phyloP scores from a whole-genome alignment of 805 yeast genomes.

The Cyberlindnera euphorbiae region DNA sequence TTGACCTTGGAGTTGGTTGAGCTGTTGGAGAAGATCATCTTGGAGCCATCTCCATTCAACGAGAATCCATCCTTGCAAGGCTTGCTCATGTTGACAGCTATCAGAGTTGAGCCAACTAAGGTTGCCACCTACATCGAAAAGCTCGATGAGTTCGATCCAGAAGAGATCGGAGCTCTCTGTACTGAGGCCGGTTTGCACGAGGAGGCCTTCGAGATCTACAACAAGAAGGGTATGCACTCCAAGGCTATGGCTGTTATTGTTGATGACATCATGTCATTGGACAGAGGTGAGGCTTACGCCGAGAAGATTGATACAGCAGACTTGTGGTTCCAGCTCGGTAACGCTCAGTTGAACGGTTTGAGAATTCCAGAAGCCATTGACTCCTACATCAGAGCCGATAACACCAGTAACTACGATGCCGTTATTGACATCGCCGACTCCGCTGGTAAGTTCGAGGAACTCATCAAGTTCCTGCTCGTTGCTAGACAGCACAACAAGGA shows the following conservation, averaged over 20 bases:
- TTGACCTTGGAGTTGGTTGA: slow-evolving; percentile 91
- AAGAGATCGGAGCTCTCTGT: slow-evolving; percentile 90
- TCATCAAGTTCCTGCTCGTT: slow-evolving; percentile 80
- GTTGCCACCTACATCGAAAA: slow-evolving; percentile 82
- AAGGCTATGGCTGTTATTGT: slow-evolving; percentile 88
- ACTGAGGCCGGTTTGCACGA: slow-evolving; percentile 83
- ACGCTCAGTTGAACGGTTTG: slow-evolving; percentile 91
- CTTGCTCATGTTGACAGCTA: slow-evolving; percentile 85
- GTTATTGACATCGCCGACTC: slow-evolving; percentile 94
- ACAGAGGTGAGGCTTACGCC: slow-evolving; percentile 90
- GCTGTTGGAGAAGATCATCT: slow-evolving; percentile 88
- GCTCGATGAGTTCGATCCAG: slow-evolving; percentile 85
- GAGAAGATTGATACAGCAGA: slow-evolving; percentile 83
- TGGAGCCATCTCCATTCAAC: slow-evolving; percentile 95
- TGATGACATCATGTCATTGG: slow-evolving; percentile 90
- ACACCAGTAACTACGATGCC: slow-evolving; percentile 83
- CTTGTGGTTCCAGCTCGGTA: slow-evolving; percentile 92
- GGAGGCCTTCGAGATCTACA: slow-evolving; percentile 91
- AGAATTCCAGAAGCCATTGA: slow-evolving; percentile 88
- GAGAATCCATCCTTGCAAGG: slow-evolving; percentile 96
- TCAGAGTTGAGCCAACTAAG: slow-evolving; percentile 87
- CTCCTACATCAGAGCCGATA: slow-evolving; percentile 87
- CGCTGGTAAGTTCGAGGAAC: slow-evolving; percentile 94
- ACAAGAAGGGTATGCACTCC: slow-evolving; percentile 69
- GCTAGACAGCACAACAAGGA: slow-evolving; percentile 91